phyloP scores from a whole-genome alignment of 148 eudicot species.

The Arctostaphylos glauca region DNA sequence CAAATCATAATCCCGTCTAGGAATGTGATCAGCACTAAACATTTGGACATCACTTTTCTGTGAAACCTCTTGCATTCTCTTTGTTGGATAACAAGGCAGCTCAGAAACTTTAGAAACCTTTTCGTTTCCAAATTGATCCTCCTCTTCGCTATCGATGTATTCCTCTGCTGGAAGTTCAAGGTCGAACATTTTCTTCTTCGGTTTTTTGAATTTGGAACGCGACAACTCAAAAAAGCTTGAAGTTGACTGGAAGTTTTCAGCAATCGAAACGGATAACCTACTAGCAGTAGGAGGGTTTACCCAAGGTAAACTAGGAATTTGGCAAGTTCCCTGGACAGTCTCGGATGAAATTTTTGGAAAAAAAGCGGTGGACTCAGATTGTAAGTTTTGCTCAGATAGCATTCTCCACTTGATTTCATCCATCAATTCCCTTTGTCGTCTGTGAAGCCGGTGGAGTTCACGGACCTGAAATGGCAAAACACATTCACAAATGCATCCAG shows the following conservation, averaged over 20 bases:
- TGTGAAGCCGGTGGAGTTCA: slow-evolving; percentile 44
- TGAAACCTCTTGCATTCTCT: slow-evolving; percentile 7
- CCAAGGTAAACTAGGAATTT: slow-evolving; percentile 26
- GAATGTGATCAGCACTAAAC: slow-evolving; percentile 15
- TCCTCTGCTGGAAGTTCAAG: slow-evolving; percentile 61
- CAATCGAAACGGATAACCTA: slow-evolving; percentile 8
- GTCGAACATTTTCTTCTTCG: slow-evolving; percentile 40
- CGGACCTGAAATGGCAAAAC: slow-evolving; percentile 35
- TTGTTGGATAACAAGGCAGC: slow-evolving; percentile 23
- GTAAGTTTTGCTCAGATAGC: slow-evolving; percentile 15
- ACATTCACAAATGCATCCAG: neutral
- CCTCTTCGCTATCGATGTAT: slow-evolving; percentile 40
- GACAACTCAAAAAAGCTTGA: slow-evolving; percentile 15
- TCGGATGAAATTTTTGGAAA: slow-evolving; percentile 18
- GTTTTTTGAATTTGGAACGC: slow-evolving; percentile 27
- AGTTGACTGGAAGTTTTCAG: slow-evolving; percentile 12
- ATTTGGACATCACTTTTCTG: slow-evolving; percentile 18
- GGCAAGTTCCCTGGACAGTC: slow-evolving; percentile 14
- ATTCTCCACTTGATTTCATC: slow-evolving; percentile 33
- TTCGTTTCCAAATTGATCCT: slow-evolving; percentile 20
- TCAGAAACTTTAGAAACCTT: slow-evolving; percentile 17
- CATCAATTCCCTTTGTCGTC: slow-evolving; percentile 47
- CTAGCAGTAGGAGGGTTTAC: slow-evolving; percentile 15
- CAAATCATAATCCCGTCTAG: slow-evolving; percentile 21
- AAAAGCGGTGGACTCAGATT: slow-evolving; percentile 28